Evolutionary conservation across 2,329 filamentous ascomycete species (phyloP), one percentile per base, ranked within the genome.

Genomic region (Coniochaeta hoffmannii): DNA sequence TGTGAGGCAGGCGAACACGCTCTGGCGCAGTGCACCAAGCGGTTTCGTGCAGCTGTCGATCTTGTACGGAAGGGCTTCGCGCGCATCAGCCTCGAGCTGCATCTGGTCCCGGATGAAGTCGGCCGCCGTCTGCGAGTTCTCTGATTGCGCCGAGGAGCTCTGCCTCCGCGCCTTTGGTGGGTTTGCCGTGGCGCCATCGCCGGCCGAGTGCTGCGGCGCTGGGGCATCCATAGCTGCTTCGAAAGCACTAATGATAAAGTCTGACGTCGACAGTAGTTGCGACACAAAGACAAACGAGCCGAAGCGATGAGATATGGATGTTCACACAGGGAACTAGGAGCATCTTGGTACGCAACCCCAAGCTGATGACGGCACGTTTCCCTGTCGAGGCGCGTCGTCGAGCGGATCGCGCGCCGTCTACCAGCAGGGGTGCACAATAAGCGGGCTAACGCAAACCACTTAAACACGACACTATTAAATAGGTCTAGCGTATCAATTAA

Each of bases 11-110:
- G 94, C 90, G 65, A 96, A 99, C 19, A 97, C 82, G 49, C 80
- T 88, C 70, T 99, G 94, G 54, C 91, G 87, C 15, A 99, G 77
- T 8, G 91, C 81, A 0, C 94, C 94, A 28, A 97, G 85, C n/a
- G 87, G 84, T 62, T 91, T 87, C 50, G 94, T 97, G 73, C 94
- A 99, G 50, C 86, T 86, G 64, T 96, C 90, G 68, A 97, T 97
- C 75, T 95, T 90, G 69, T 96, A 99, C 61, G 94, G 94, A 7
- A 99, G 81, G 58, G 89, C 89, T 77, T 99, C 93, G 63, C 92
- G 90, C 50, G 94, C 94, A 73, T 99, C 94, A 19, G 89, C 90
- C 73, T 99, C 94, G 54, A 99, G 86, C 62, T 87, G 85, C 66
- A 97, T 86, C 69, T 99, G 94, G 55, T 85, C 86, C 64, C 90